phyloP scores from a whole-genome alignment of 208 protist species.

The Trypanosoma vivax region DNA sequence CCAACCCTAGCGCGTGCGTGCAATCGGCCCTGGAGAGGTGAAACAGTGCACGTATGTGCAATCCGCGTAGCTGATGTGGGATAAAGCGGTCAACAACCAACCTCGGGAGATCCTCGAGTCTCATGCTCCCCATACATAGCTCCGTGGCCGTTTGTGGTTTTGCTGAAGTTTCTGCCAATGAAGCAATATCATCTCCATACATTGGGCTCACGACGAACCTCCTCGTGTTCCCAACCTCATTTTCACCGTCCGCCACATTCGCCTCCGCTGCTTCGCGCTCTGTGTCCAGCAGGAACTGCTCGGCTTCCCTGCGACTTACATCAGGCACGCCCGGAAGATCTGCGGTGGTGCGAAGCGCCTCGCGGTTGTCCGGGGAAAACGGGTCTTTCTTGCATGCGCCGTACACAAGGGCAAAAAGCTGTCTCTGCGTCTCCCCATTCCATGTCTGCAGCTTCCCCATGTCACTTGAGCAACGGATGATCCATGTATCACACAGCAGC shows the following conservation, averaged over 20 bases:
- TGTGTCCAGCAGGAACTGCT: background rate
- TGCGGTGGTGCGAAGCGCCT: background rate
- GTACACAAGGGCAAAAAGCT: background rate
- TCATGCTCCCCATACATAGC: background rate
- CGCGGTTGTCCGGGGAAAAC: background rate
- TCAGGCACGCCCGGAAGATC: background rate
- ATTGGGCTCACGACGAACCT: constrained; percentile 1
- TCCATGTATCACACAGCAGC: constrained; percentile 2
- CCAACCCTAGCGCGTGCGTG: background rate
- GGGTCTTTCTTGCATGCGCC: background rate
- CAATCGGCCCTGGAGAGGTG: background rate
- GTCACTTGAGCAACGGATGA: background rate
- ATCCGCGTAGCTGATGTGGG: background rate
- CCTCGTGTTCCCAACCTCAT: background rate
- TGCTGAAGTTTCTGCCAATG: background rate
- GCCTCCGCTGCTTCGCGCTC: background rate
- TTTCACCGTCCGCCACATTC: background rate
- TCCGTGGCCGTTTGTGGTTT: background rate
- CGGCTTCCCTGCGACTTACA: background rate
- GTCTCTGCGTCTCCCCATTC: background rate
- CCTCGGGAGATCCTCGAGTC: background rate
- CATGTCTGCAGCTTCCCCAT: background rate
- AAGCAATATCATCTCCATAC: background rate
- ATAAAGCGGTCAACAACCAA: constrained; percentile 6
- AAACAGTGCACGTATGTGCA: constrained; percentile 6